Percentiles rank a stretch among this genome's conserved stretches.
Evolutionary conservation across 2,329 filamentous ascomycete genomes (phyloP).

Genomic region (Fusarium veterinarium): DNA sequence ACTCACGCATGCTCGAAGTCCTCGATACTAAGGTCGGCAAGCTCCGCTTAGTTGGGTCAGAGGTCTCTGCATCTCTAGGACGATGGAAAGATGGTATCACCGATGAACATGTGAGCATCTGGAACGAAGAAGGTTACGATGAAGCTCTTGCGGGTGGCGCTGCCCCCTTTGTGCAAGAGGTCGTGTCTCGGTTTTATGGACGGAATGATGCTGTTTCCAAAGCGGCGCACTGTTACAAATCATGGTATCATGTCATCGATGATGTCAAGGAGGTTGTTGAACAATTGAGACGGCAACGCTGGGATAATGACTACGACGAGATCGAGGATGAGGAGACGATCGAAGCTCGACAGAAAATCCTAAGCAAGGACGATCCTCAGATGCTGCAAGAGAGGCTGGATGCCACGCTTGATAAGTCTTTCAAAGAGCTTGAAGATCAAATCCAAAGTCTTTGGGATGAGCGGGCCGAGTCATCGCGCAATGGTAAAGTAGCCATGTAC

Average conservation of each 20-base stretch:
- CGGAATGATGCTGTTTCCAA: conserved; percentile 73
- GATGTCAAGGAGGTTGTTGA: conserved; percentile 72
- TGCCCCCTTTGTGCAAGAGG: conserved; percentile 73
- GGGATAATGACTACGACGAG: conserved; percentile 80
- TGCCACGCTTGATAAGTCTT: conserved; percentile 65
- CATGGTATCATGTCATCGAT: conserved; percentile 80
- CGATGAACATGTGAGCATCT: conserved; percentile 67
- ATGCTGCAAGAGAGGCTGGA: conserved; percentile 70
- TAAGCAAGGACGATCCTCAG: conserved; percentile 79
- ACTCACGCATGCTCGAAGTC: conserved; percentile 72
- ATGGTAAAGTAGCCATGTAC: conserved; percentile 69
- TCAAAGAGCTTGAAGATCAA: conserved; percentile 68
- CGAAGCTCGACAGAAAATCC: conserved; percentile 71
- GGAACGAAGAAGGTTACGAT: conserved; percentile 73
- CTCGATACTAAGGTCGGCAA: conserved; percentile 72
- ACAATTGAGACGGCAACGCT: conserved; percentile 73
- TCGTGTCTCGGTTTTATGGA: conserved; percentile 78
- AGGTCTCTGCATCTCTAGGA: conserved; percentile 71
- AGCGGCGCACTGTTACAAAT: conserved; percentile 72
- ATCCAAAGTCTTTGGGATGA: conserved; percentile 63
- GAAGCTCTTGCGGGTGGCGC: conserved; percentile 75
- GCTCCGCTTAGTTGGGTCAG: conserved; percentile 72
- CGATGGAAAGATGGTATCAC: conserved; percentile 68
- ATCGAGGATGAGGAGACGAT: conserved; percentile 79
- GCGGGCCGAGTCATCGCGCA: conserved; percentile 58